Evolutionary conservation across 2,329 filamentous ascomycete species (phyloP), one percentile per base, ranked within the genome.

Genomic region (Epichloe scottii): DNA sequence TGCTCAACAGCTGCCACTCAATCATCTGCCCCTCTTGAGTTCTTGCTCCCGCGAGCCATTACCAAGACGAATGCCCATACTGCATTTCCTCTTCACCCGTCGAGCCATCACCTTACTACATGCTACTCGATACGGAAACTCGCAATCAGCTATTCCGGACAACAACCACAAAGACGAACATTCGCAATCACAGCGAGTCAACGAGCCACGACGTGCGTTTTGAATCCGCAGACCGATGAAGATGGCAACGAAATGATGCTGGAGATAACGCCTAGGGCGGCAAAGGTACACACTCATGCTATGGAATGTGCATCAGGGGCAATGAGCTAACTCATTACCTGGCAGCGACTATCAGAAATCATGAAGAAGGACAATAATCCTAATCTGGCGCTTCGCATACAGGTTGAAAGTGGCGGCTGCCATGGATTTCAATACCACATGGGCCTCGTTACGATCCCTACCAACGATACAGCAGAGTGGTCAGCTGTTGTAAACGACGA

Each of bases 361-460:
- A 89, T 88, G 76, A 63, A 69, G 38, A 79, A 82, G 58, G 82
- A 87, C 60, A 62, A 66, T 17, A 94, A 95, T 64, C 87, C 88
- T 2, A 75, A 86, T 61, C 79, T 95, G 34, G 87, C 89, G 23
- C 77, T 98, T n/a, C 87, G 91, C 49, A 87, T 98, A 57, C 84
- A 87, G 54, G 90, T 98, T 53, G 89, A 95, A 63, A 89, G 85
- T 51, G 93, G 93, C 56, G 93, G 93, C 51, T 98, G 93, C 67
- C 93, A 98, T 68, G 93, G 93, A 47, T 98, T 98, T 67, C 93
- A 98, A 66, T 98, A 98, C 64, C 72, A 95, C 45, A 95, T 98
- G 87, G 87, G 84, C 15, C 76, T 97, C 4, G 84, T 88, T 2
- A 80, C 78, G 0, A 68, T 84, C 1, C 80, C 80, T 0, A 54